A percentile compares a stretch with the other conserved stretches of the same genome.
Evolutionary conservation across 75 land plant species (phyloP).

Genomic region (Azolla pinnata): DNA sequence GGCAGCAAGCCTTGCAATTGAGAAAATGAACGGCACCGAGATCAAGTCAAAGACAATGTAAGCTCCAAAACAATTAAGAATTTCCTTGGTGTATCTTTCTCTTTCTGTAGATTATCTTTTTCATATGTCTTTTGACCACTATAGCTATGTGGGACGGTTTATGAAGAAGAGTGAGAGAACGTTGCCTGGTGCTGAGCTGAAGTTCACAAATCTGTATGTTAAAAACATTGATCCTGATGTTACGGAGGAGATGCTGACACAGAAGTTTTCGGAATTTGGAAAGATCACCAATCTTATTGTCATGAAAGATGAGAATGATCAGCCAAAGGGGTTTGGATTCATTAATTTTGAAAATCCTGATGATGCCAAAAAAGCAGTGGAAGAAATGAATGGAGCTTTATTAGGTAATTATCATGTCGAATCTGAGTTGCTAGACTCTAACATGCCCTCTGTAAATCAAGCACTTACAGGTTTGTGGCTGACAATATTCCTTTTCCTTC

Average conservation of each 20-base stretch:
- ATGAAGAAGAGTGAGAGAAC: constrained; percentile 39
- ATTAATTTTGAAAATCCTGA: constrained; percentile 53
- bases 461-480: not conserved
- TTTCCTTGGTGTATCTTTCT: not conserved
- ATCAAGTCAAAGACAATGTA: constrained; percentile 47
- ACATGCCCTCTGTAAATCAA: no score
- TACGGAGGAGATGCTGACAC: constrained; percentile 34
- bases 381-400: constrained; percentile 41
- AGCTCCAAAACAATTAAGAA: constrained; percentile 8
- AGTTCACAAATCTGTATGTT: constrained; percentile 51
- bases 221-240: constrained; percentile 52
- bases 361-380: constrained; percentile 47
- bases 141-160: constrained; percentile 46
- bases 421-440: no score
- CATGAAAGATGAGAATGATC: constrained; percentile 44
- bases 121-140: not conserved
- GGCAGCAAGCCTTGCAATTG: constrained; percentile 44
- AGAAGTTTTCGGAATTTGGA: constrained; percentile 51
- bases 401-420: constrained; percentile 37
- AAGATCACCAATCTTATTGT: constrained; percentile 33
- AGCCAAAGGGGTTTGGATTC: constrained; percentile 59
- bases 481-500: not conserved
- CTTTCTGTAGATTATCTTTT: not conserved
- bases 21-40: constrained; percentile 29
- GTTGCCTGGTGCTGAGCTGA: constrained; percentile 26